Conservation (phyloP, 257 asterid species). For the Echites panduratus region DNA sequence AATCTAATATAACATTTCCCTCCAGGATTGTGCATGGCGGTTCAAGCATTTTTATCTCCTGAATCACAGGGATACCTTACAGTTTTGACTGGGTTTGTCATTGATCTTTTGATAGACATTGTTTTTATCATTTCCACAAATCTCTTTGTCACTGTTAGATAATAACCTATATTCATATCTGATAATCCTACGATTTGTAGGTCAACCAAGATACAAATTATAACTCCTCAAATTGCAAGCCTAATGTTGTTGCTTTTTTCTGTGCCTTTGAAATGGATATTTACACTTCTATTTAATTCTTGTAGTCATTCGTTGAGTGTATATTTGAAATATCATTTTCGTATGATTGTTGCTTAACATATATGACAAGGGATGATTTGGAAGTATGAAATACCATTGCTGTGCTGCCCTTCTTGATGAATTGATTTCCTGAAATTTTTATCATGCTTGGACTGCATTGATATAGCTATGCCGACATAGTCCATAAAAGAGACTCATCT, state of each 20-base stretch:
- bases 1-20: slow-evolving; percentile 6
- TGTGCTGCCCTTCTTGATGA: background rate
- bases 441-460: no score
- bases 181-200: background rate
- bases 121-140: background rate
- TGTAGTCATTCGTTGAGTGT: background rate
- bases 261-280: background rate
- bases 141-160: background rate
- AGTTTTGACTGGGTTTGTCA: slow-evolving; percentile 50
- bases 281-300: background rate
- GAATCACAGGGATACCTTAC: slow-evolving; percentile 47
- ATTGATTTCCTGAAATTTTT: background rate
- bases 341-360: background rate
- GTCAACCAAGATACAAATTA: background rate
- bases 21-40: slow-evolving; percentile 81
- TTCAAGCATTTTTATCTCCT: slow-evolving; percentile 54
- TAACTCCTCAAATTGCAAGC: background rate
- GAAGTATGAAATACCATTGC: background rate
- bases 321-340: background rate
- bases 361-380: background rate
- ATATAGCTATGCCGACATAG: no score
- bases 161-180: background rate
- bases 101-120: background rate
- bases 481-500: no score
- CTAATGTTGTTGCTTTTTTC: background rate